Evolutionary conservation across 2,329 filamentous ascomycete genomes (phyloP).

Genomic region (Cordyceps javanica): DNA sequence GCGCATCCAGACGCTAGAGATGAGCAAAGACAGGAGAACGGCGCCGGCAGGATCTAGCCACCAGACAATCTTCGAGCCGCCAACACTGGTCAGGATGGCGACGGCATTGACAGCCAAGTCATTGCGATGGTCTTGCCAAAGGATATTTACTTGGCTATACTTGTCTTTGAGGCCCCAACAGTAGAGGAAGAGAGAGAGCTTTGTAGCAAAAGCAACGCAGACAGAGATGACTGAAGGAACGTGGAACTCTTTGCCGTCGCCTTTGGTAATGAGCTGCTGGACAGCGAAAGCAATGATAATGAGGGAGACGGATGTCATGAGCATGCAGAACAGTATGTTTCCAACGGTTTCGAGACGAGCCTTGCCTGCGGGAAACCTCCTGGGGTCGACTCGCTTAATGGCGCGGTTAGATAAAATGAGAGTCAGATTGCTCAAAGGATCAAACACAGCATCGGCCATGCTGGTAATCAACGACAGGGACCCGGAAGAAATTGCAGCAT

Average conservation of each 20-base stretch:
- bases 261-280: constrained; percentile 56
- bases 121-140: constrained; percentile 97
- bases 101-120: constrained; percentile 96
- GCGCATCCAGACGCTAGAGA: constrained; percentile 73
- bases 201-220: constrained; percentile 74
- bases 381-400: constrained; percentile 77
- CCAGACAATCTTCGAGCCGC: constrained; percentile 82
- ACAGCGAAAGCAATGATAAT: constrained; percentile 87
- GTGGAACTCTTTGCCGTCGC: constrained; percentile 61
- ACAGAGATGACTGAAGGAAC: constrained; percentile 83
- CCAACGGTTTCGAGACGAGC: constrained; percentile 91
- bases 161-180: constrained; percentile 87
- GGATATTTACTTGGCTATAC: constrained; percentile 84
- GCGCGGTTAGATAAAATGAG: constrained; percentile 83
- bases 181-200: constrained; percentile 79
- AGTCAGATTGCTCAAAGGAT: constrained; percentile 82
- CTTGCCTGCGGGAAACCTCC: constrained; percentile 85
- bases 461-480: constrained; percentile 97
- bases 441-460: constrained; percentile 93
- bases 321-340: constrained; percentile 92
- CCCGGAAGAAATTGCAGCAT: constrained; percentile 76
- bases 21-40: constrained; percentile 72
- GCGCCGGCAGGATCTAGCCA: constrained; percentile 94
- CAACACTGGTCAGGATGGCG: constrained; percentile 85
- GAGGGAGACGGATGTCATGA: constrained; percentile 89